Conservation (phyloP, 148 eudicot genomes). For the Silene latifolia region DNA sequence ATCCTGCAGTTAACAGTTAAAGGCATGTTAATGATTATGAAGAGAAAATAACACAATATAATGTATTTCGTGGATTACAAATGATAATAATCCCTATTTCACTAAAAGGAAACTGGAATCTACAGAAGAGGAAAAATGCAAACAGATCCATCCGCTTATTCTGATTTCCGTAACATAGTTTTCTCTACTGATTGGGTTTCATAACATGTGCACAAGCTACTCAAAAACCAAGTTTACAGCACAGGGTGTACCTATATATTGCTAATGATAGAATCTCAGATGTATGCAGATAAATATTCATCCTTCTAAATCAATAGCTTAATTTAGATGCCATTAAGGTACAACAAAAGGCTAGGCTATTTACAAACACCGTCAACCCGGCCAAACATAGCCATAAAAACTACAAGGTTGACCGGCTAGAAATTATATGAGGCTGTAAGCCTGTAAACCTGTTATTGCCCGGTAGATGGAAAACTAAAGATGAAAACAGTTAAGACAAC, state of each 20-base stretch:
- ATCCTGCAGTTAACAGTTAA: slow-evolving; percentile 52
- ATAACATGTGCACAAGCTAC: not conserved
- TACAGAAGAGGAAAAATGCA: no score
- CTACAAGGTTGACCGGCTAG: no score
- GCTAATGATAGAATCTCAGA: not conserved
- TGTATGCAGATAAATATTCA: not conserved
- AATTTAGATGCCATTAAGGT: not conserved
- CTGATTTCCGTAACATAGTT: not conserved
- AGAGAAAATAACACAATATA: not conserved
- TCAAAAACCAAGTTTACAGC: not conserved
- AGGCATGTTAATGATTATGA: slow-evolving; percentile 1
- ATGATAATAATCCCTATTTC: no score
- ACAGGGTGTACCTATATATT: not conserved
- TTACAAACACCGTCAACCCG: not conserved
- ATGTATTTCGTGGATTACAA: no score
- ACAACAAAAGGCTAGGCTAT: not conserved
- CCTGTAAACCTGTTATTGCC: no score
- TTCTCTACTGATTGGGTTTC: not conserved
- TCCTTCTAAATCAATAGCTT: not conserved
- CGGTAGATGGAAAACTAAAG: no score
- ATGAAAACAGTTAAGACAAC: no score
- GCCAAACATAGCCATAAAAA: not conserved
- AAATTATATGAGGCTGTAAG: no score
- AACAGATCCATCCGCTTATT: no score
- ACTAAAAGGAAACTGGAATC: no score